A percentile compares a stretch with the other conserved stretches of the same genome.
phyloP scores from a whole-genome alignment of 2,329 filamentous ascomycete genomes.

The Penicillium hordei region DNA sequence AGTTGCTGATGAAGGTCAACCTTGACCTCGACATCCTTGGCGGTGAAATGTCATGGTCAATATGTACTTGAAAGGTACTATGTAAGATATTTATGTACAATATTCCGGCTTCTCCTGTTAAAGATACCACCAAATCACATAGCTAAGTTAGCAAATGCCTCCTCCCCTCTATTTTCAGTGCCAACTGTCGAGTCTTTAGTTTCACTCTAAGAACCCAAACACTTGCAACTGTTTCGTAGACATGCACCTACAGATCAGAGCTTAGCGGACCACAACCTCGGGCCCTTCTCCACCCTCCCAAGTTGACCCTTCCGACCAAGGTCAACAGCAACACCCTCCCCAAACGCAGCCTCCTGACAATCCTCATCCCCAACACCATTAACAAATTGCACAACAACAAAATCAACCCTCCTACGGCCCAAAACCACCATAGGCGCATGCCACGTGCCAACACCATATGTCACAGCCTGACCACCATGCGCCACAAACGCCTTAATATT shows the following conservation, averaged over 20 bases:
- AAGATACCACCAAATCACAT: neutral
- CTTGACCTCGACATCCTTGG: neutral
- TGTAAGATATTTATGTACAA: constrained; percentile 12
- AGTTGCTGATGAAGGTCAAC: neutral
- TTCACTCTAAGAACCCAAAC: neutral
- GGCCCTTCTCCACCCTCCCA: constrained; percentile 18
- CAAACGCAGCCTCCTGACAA: constrained; percentile 72
- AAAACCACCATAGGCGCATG: constrained; percentile 95
- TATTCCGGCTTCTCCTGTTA: neutral
- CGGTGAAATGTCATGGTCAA: neutral
- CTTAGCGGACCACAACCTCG: constrained; percentile 21
- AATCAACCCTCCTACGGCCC: constrained; percentile 70
- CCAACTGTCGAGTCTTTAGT: neutral
- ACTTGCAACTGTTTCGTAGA: neutral
- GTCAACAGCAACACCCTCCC: constrained; percentile 40
- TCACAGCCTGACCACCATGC: constrained; percentile 76
- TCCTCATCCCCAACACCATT: constrained; percentile 83
- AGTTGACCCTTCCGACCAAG: constrained; percentile 24
- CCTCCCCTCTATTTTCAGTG: neutral
- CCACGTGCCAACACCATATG: constrained; percentile 89
- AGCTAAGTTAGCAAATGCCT: neutral
- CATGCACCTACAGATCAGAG: constrained; percentile 7
- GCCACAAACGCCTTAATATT: constrained; percentile 76
- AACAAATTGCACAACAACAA: constrained; percentile 84
- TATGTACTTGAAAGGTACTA: neutral